A percentile compares a stretch with the other conserved stretches of the same genome.
Evolutionary conservation across 2,329 filamentous ascomycete species (phyloP).

Genomic region (Fusarium subglutinans): DNA sequence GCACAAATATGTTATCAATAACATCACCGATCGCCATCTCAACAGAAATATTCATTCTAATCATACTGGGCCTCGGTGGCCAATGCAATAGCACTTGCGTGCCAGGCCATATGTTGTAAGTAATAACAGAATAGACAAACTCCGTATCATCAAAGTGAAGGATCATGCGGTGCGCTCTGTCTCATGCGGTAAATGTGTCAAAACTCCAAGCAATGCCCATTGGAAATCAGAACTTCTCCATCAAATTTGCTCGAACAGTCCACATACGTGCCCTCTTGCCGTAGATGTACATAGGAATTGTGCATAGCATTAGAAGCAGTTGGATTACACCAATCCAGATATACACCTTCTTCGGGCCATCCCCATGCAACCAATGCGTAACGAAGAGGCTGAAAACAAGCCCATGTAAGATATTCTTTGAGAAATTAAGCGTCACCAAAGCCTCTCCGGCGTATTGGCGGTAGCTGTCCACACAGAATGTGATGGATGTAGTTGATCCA

Average conservation of each 20-base stretch:
- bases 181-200: background rate
- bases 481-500: constrained; percentile 90
- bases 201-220: constrained; percentile 18
- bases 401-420: constrained; percentile 93
- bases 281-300: constrained; percentile 93
- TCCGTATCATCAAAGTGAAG: background rate
- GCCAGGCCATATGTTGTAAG: background rate
- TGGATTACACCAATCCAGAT: constrained; percentile 88
- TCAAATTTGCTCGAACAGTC: constrained; percentile 86
- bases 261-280: constrained; percentile 93
- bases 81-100: constrained; percentile 3
- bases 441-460: constrained; percentile 93
- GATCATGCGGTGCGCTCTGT: background rate
- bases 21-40: background rate
- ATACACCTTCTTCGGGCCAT: constrained; percentile 82
- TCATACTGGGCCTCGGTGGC: background rate
- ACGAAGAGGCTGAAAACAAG: constrained; percentile 91
- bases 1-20: background rate
- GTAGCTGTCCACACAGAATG: constrained; percentile 93
- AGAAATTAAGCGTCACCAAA: constrained; percentile 91
- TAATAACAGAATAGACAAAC: background rate
- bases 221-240: constrained; percentile 72
- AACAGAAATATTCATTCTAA: background rate
- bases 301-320: constrained; percentile 74
- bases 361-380: constrained; percentile 79